Conservation (phyloP, 768 basidiomycete genomes). For the Astraeus odoratus region DNA sequence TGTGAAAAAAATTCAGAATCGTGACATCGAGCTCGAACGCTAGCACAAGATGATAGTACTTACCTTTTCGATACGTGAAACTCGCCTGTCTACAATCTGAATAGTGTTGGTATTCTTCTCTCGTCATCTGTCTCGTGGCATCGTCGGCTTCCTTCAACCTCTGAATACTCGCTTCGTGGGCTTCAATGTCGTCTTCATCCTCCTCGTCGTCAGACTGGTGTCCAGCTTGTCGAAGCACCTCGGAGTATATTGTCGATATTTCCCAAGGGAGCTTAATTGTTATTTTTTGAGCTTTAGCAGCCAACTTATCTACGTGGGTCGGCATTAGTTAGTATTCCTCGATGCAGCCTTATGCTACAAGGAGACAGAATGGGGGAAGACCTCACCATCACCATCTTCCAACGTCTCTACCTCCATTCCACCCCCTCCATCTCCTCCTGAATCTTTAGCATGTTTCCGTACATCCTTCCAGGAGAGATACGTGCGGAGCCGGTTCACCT, state of each 20-base stretch:
- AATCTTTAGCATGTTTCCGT: slow-evolving; percentile 89
- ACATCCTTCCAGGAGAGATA: slow-evolving; percentile 98
- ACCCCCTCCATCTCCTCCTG: slow-evolving; percentile 72
- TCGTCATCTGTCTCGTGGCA: slow-evolving; percentile 90
- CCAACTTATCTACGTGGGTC: slow-evolving; percentile 54
- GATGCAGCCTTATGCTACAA: background rate
- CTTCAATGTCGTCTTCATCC: slow-evolving; percentile 94
- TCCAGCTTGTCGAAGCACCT: slow-evolving; percentile 66
- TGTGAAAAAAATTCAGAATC: slow-evolving; percentile 22
- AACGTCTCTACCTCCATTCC: slow-evolving; percentile 77
- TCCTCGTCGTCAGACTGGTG: slow-evolving; percentile 92
- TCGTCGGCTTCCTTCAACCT: slow-evolving; percentile 94
- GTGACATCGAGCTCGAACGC: background rate
- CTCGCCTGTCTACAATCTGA: slow-evolving; percentile 95
- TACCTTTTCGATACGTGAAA: slow-evolving; percentile 95
- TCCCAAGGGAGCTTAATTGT: slow-evolving; percentile 97
- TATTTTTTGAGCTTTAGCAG: slow-evolving; percentile 83
- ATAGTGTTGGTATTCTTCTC: slow-evolving; percentile 95
- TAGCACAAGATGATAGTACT: slow-evolving; percentile 6
- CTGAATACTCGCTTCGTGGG: slow-evolving; percentile 89
- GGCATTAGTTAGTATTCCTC: background rate
- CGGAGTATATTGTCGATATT: slow-evolving; percentile 84
- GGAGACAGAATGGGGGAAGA: background rate
- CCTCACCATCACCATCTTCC: slow-evolving; percentile 77
- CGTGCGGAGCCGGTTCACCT: slow-evolving; percentile 87